Evolutionary conservation across 441 rosid genomes (phyloP), one percentile per base, ranked within the genome.

Genomic region (Syzygium malaccense): DNA sequence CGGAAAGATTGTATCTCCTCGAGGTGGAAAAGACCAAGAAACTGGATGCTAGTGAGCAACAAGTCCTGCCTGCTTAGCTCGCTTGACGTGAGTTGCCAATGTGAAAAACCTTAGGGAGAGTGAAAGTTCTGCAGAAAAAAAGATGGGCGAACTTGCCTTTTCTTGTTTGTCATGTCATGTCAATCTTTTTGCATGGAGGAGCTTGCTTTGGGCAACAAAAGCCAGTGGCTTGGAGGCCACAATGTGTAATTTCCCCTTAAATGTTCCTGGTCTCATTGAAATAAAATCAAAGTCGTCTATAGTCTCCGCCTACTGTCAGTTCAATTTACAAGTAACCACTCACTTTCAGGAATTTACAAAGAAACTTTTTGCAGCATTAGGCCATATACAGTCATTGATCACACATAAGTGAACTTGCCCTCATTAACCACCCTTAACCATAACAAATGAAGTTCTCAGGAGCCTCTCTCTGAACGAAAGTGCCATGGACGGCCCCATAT

Each of bases 11-110:
- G 41, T 93, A 95, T 89, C 92, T 94, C 91, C 92, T 95, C 14
- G 94, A 96, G 89, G 66, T 92, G 87, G 97, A 94, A 84, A 95
- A 91, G 91, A 90, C 84, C 13, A 93, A 91, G 90, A 93, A 90
- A 88, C 92, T 85, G 17, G 95, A 94, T 88, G 91, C 90, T 87
- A 88, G 91, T 18, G 88, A 92, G 88, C 92, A 91, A 85, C 71
- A 87, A 87, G 93, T 91, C 79, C 89, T 28, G 32, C 85, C 85
- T 88, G 62, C 85, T 33, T 87, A 79, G n/a, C 53, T 41, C 53
- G n/a, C 83, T 41, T 26, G 17, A 41, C 1, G 51, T 12, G 83
- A 75, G 9, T 75, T 75, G 83, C 0, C 28, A 3, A 37, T 12
- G 83, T 12, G 51, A 41, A 75, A 41, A 75, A 12, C 9, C 23